A percentile compares a stretch with the other conserved stretches of the same genome.
Evolutionary conservation across 2,329 filamentous ascomycete genomes (phyloP).

Genomic region (Botrytis hyacinthi): DNA sequence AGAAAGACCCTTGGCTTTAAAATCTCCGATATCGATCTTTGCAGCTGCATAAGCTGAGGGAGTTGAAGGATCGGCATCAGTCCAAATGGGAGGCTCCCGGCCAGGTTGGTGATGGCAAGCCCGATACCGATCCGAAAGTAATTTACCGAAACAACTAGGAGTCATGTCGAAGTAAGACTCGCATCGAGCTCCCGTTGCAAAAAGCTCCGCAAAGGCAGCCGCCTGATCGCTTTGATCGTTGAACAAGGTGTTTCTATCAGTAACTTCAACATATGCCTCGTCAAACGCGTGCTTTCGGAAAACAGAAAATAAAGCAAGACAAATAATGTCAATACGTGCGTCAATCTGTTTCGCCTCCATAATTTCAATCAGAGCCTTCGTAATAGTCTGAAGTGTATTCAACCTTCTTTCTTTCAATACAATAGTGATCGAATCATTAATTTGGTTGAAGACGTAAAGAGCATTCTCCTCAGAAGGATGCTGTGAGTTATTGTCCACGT

Average conservation of each 20-base stretch:
- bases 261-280: constrained; percentile 62
- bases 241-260: constrained; percentile 59
- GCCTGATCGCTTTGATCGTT: constrained; percentile 61
- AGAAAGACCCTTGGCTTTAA: constrained; percentile 42
- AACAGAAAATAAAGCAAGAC: constrained; percentile 56
- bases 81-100: constrained; percentile 30
- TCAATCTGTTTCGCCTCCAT: constrained; percentile 39
- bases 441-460: constrained; percentile 42
- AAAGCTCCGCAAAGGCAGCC: constrained; percentile 61
- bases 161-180: constrained; percentile 60
- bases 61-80: constrained; percentile 13
- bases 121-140: constrained; percentile 45
- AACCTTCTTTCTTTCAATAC: constrained; percentile 26
- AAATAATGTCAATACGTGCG: constrained; percentile 52
- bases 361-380: constrained; percentile 14
- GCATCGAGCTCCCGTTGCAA: constrained; percentile 61
- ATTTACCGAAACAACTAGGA: constrained; percentile 47
- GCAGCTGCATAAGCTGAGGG: constrained; percentile 49
- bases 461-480: constrained; percentile 40
- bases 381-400: constrained; percentile 4
- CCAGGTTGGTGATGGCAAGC: constrained; percentile 41
- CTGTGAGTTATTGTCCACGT: constrained; percentile 41
- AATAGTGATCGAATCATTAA: constrained; percentile 33
- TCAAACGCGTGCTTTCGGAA: constrained; percentile 56
- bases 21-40: constrained; percentile 50